Base-by-base conservation (phyloP, 2,329 filamentous ascomycete genomes). In the Diplocarpon mali region DNA sequence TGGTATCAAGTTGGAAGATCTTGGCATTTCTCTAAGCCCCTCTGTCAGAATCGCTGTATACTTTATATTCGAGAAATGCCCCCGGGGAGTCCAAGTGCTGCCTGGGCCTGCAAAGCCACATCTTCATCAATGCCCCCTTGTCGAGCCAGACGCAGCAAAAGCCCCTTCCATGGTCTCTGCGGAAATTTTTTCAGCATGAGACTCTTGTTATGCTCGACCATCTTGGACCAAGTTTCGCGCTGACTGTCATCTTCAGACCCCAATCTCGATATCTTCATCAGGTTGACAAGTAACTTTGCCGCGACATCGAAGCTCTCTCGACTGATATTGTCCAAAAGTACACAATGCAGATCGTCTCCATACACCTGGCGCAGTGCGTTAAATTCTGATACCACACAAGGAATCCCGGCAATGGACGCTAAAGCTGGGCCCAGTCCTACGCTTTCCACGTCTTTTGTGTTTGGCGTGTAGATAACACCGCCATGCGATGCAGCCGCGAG, bases 401-500 rank as follows among this genome's bases (percentile, higher is more conserved):
- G 30, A 35, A 41, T 10, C 5, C 30, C 17, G 10, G 39, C 39
- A n/a, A 35, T 41, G 5, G 39, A 41, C 24, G 39, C 39, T 17
- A 41, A n/a, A 35, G 39, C 39, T 9, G 39, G 39, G 15, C 39
- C 39, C 30, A 41, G n/a, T 2, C 39, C 39, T 12, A 41, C 39
- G 12, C 39, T 41, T 27, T 41, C 39, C 5, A 41, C 30, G 15
- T 41, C 17, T 17, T 15, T 9, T 4, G 29, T 41, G 11, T 35
- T 35, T 7, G 39, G 39, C 8, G 39, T 41, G 27, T 41, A 41
- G 5, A 41, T 10, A 2, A 41, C 31, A 4, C 39, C 39, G 6
- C 39, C 39, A 15, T 41, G 15, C 11, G 39, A 32, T 5, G 17
- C 30, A 35, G 17, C 31, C 17, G 39, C 30, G 11, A 41, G 30